These are phyloP conservation scores for Exidia glandulosa DNA, from an alignment of 768 basidiomycete species.

Conservation along the genomic window DNA sequence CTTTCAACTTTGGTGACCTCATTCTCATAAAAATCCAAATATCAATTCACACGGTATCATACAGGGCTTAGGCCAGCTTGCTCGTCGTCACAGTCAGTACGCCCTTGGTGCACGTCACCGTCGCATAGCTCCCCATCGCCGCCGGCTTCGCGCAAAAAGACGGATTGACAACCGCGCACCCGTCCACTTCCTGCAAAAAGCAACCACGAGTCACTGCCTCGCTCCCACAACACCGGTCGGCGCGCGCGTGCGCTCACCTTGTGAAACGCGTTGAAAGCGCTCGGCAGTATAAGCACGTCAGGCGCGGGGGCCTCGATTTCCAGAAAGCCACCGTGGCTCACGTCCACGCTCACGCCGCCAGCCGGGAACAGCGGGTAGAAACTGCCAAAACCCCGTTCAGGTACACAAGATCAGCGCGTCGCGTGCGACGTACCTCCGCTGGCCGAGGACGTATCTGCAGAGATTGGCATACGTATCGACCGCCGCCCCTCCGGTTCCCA, in stretches of 20 bases:
- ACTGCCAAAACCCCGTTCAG: slow-evolving; percentile 27
- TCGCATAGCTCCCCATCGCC: background rate
- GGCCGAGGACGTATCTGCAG: slow-evolving; percentile 72
- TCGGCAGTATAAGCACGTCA: slow-evolving; percentile 80
- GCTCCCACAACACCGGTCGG: background rate
- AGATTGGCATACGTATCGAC: slow-evolving; percentile 69
- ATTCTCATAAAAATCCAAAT: too few species aligned
- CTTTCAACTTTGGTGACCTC: too few species aligned
- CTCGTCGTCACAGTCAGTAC: background rate
- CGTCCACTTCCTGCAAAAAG: slow-evolving; percentile 53
- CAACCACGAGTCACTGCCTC: background rate
- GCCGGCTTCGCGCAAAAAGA: slow-evolving; percentile 39
- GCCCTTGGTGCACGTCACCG: background rate
- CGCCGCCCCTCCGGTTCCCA: slow-evolving; percentile 30
- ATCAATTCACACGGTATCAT: too few species aligned
- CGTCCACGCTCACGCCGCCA: slow-evolving; percentile 80
- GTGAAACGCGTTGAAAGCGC: slow-evolving; percentile 78
- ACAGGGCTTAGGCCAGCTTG: too few species aligned
- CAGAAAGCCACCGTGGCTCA: slow-evolving; percentile 59
- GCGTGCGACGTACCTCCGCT: slow-evolving; percentile 53
- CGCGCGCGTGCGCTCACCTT: slow-evolving; percentile 58
- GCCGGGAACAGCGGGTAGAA: slow-evolving; percentile 94
- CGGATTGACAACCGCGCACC: slow-evolving; percentile 76
- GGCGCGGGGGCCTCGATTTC: slow-evolving; percentile 46
- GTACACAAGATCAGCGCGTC: background rate